Base-by-base conservation (phyloP, 2,329 filamentous ascomycete species). In the Calonectria crousiana region DNA sequence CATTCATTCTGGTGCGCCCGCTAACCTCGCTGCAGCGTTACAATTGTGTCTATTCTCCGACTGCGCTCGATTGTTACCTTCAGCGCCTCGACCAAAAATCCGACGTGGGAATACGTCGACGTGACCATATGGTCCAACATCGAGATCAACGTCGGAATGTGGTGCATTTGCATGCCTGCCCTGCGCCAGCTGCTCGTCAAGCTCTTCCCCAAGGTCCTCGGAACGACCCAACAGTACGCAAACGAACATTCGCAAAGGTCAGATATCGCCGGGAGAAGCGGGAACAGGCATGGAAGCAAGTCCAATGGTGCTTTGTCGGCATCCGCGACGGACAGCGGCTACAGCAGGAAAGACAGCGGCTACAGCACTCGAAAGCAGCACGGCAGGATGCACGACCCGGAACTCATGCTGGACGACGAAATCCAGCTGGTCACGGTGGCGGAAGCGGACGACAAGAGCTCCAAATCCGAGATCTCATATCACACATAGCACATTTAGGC, bases 111-210 rank as follows among this genome's bases (percentile, higher is more conserved):
- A 14, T 82, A 78, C 9, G 80, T 81, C 18, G 82, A 79, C 9
- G 77, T 84, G 0, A 82, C 81, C 8, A 74, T 81, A 20, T 86
- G 84, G 85, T 86, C 85, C 0, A 82, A 79, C 0, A 79, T 86
- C 32, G 85, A 87, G 71, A 82, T 85, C 73, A 84, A 85, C 72
- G 81, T 85, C 16, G 84, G 83, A 56, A 81, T 86, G 16, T 84
- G 87, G 11, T 85, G 85, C 74, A 82, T 82, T 13, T 86, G 84
- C 66, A 78, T 86, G 81, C 85, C 85, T 0, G 80, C 84, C 0
- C 68, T 86, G 1, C 80, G 84, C 11, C 77, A 84, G 14, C 75
- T 86, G 0, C 78, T 86, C 4, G 81, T 85, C 20, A 78, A 82
- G 0, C 76, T 87, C 47, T 84, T 88, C 76, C 87, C 87, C 60